These are phyloP conservation scores for Diversispora eburnea DNA, from an alignment of 192 early-diverging fungal species.

Conservation along the genomic window DNA sequence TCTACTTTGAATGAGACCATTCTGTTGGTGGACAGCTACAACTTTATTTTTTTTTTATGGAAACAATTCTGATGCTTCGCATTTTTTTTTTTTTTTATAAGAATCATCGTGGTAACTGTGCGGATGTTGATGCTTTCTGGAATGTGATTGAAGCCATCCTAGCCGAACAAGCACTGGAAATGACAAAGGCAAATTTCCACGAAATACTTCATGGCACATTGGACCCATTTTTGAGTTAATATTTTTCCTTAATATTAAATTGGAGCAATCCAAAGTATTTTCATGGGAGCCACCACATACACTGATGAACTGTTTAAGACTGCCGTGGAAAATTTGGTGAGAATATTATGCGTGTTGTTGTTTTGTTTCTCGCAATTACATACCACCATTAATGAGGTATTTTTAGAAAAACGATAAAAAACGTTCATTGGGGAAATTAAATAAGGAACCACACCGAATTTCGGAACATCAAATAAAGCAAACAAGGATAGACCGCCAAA, in stretches of 20 bases:
- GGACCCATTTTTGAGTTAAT: not conserved
- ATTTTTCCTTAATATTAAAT: constrained; percentile 12
- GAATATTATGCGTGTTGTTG: constrained; percentile 23
- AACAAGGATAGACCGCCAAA: not conserved
- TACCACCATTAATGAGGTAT: constrained; percentile 9
- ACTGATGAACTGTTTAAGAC: constrained; percentile 13
- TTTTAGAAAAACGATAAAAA: constrained; percentile 15
- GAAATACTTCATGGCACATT: constrained; percentile 12
- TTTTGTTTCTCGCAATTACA: constrained; percentile 27
- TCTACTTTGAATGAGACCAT: constrained; percentile 10
- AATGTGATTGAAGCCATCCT: not conserved
- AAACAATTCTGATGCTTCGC: too few relatives aligned
- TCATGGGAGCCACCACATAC: constrained; percentile 1
- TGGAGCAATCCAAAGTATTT: constrained; percentile 10
- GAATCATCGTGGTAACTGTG: not conserved
- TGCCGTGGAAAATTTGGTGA: constrained; percentile 20
- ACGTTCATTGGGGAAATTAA: too few relatives aligned
- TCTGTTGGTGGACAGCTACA: too few relatives aligned
- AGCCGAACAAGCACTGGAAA: constrained; percentile 2
- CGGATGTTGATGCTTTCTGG: not conserved
- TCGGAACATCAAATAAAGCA: not conserved
- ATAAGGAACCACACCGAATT: too few relatives aligned
- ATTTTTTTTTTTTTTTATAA: too few relatives aligned
- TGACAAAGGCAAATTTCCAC: not conserved
- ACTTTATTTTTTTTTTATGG: too few relatives aligned